Base-by-base conservation (phyloP, 176 grass and related monocot species). In the Luzula sylvatica region DNA sequence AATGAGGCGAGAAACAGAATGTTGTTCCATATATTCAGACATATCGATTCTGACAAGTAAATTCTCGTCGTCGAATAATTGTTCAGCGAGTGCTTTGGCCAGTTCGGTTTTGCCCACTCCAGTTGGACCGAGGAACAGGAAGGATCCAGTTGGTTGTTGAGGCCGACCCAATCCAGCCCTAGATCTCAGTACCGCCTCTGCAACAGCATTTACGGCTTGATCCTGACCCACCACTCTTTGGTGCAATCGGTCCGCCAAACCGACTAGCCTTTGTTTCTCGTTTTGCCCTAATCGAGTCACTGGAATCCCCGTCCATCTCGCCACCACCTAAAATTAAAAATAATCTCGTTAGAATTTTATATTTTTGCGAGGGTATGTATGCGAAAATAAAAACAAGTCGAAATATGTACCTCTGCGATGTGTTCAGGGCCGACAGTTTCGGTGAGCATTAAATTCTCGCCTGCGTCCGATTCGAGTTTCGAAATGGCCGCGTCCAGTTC, bases 1-100 rank as follows among this genome's bases (percentile, higher is more conserved):
- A 23, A 95, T 95, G 0, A 95, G 67, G 0, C 90, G 73, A 15
- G 90, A 80, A 19, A 95, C 80, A 1, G 90, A 95, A 55, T 95
- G 84, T 70, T 95, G 90, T 64, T 95, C 90, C 90, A 95, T 95
- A 67, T 95, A 95, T 22, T 95, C 90, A 0, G 83, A 85, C 90
- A 95, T 95, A 67, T 95, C 90, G 1, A 95, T 79, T 77, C 90
- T 84, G 8, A 95, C 69, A 7, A 95, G 73, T 15, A 95, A 73
- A 42, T 95, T 95, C 70, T 95, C 90, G 23, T 95, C 89, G 32
- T 95, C 89, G 45, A 95, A 95, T 20, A 95, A 52, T 44, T 96
- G 90, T 63, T 96, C 80, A 2, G 90, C 90, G 3, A 96, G 77
- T 27, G 90, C 84, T 55, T 96, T 96, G 8, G 90, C 90, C 26